Evolutionary conservation across 139 green algal species (phyloP).

Genomic region (Chlorella sp.): DNA sequence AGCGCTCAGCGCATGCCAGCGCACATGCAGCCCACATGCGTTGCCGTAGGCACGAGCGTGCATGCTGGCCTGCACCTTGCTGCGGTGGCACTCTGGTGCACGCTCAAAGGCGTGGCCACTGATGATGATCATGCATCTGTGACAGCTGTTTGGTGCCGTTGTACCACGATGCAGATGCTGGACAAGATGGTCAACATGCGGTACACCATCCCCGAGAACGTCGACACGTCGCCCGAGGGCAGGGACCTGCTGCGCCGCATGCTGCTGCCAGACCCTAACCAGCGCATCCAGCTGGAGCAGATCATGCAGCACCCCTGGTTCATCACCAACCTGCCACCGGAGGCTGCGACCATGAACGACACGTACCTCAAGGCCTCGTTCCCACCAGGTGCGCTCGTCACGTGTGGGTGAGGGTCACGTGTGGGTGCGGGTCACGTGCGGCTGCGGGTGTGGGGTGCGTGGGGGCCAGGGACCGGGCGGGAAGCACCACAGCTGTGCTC

Average conservation of each 20-base stretch:
- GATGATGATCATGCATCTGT: no score
- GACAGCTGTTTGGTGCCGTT: no score
- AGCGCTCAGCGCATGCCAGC: no score
- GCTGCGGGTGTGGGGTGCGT: neutral
- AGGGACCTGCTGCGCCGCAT: conserved; percentile 68
- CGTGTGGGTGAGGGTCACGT: neutral
- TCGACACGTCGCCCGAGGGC: conserved; percentile 52
- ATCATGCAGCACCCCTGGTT: conserved; percentile 62
- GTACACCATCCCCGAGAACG: conserved; percentile 49
- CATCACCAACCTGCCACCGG: conserved; percentile 64
- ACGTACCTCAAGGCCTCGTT: conserved; percentile 36
- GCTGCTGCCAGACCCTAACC: conserved; percentile 56
- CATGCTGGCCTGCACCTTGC: no score
- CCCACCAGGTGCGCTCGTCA: conserved; percentile 23
- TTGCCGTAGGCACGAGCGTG: no score
- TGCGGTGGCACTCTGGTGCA: no score
- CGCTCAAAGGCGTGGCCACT: no score
- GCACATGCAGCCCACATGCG: no score
- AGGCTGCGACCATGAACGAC: conserved; percentile 69
- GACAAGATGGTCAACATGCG: conserved; percentile 43
- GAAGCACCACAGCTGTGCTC: no score
- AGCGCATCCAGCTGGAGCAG: conserved; percentile 35
- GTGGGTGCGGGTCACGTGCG: neutral
- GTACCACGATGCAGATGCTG: conserved; percentile 35
- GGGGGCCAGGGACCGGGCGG: no score